A percentile compares a stretch with the other conserved stretches of the same genome.
These are phyloP conservation scores for Omphalotus olearius DNA, from an alignment of 1,284 basidiomycete genomes.

Conservation along the genomic window DNA sequence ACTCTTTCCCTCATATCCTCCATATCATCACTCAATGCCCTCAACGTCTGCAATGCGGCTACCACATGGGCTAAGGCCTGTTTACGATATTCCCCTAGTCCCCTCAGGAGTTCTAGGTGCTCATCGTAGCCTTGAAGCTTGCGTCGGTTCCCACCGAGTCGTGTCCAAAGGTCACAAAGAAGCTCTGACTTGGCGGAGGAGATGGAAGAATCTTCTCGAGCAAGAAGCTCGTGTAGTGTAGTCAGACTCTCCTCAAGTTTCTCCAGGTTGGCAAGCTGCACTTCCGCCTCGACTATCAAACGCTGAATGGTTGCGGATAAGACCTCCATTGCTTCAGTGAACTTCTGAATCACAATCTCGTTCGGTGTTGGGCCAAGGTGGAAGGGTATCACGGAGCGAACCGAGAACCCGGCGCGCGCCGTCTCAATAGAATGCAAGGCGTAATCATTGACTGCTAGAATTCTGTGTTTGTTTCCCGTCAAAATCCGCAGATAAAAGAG, in stretches of 20 bases:
- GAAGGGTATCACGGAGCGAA: conserved; percentile 45
- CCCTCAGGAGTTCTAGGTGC: conserved; percentile 48
- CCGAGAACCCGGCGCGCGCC: conserved; percentile 34
- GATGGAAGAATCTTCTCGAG: conserved; percentile 49
- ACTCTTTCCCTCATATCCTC: conserved; percentile 68
- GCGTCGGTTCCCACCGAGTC: conserved; percentile 53
- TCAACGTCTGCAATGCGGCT: conserved; percentile 54
- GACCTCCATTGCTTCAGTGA: conserved; percentile 57
- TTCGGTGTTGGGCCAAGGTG: conserved; percentile 27
- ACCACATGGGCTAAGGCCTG: conserved; percentile 59
- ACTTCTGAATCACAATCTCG: conserved; percentile 46
- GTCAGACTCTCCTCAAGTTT: conserved; percentile 55
- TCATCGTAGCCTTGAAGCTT: conserved; percentile 42
- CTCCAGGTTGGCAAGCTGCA: conserved; percentile 48
- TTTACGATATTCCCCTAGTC: conserved; percentile 50
- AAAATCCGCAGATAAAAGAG: background rate
- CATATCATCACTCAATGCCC: conserved; percentile 64
- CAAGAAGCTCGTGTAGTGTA: conserved; percentile 50
- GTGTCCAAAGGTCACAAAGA: conserved; percentile 64
- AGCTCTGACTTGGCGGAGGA: conserved; percentile 44
- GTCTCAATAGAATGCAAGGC: conserved; percentile 57
- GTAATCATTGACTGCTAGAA: conserved; percentile 68
- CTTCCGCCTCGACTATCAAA: conserved; percentile 60
- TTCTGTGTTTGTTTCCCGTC: conserved; percentile 31
- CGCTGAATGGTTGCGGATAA: conserved; percentile 48